Evolutionary conservation across 2,329 filamentous ascomycete species (phyloP).

Genomic region (Aureobasidium leucospermi): DNA sequence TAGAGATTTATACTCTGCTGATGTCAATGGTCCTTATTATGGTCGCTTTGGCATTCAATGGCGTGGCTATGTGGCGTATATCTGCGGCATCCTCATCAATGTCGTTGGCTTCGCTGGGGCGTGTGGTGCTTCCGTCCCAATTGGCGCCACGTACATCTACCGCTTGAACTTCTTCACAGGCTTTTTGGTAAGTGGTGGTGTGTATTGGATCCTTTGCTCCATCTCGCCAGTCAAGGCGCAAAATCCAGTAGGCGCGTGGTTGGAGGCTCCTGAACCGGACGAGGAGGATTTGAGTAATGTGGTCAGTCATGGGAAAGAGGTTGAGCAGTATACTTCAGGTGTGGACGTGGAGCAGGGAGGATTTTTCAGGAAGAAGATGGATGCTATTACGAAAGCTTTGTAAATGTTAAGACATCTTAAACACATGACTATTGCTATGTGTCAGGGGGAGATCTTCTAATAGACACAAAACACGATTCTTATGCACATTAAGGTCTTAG

Average conservation of each 20-base stretch:
- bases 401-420: neutral
- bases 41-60: conserved; percentile 69
- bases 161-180: conserved; percentile 86
- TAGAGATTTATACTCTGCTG: conserved; percentile 69
- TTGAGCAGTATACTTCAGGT: conserved; percentile 8
- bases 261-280: conserved; percentile 60
- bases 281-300: conserved; percentile 17
- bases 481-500: too few relatives aligned
- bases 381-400: neutral
- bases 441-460: too few relatives aligned
- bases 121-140: conserved; percentile 63
- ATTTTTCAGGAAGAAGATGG: conserved; percentile 12
- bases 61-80: conserved; percentile 76
- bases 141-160: conserved; percentile 78
- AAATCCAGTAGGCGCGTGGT: conserved; percentile 63
- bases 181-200: conserved; percentile 58
- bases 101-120: conserved; percentile 86
- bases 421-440: too few relatives aligned
- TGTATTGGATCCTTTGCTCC: conserved; percentile 66
- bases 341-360: conserved; percentile 14
- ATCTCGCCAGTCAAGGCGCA: conserved; percentile 63
- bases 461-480: too few relatives aligned
- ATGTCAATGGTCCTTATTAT: conserved; percentile 62
- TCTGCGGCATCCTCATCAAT: conserved; percentile 78
- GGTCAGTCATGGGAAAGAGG: conserved; percentile 5